Conservation (phyloP, 345 rosid genomes). For the Brassica carinata region DNA sequence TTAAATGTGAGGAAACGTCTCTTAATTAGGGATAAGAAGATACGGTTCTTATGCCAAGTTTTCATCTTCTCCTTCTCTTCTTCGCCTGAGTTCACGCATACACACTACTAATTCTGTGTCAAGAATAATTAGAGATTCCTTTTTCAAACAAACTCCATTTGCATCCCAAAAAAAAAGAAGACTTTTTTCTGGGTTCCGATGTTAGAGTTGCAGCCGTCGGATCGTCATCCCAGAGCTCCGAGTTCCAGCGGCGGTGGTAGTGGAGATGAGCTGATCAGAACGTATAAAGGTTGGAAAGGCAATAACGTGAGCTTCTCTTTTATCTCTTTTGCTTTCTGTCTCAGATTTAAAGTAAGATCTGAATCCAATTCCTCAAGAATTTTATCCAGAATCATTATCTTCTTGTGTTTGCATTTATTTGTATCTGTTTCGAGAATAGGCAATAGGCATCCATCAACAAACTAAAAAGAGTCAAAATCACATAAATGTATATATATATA, state of each 20-base stretch:
- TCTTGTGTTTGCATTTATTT: too few relatives aligned
- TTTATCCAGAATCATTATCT: background rate
- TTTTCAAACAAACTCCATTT: too few relatives aligned
- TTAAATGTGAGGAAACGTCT: too few relatives aligned
- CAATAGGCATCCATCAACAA: conserved; percentile 6
- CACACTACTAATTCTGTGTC: too few relatives aligned
- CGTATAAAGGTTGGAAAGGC: conserved; percentile 79
- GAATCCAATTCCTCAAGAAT: background rate
- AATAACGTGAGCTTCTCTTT: conserved; percentile 58
- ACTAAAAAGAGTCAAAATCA: conserved; percentile 4
- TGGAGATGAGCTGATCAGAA: conserved; percentile 48
- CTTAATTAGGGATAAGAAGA: too few relatives aligned
- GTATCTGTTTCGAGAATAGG: conserved; percentile 57
- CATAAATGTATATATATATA: background rate
- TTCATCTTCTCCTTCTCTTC: too few relatives aligned
- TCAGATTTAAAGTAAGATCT: conserved; percentile 42
- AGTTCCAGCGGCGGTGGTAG: conserved; percentile 38
- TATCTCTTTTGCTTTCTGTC: background rate
- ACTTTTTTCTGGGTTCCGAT: conserved; percentile 25
- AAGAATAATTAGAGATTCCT: too few relatives aligned
- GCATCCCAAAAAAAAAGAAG: too few relatives aligned
- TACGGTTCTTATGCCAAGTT: too few relatives aligned
- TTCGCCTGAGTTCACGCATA: too few relatives aligned
- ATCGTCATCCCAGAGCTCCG: conserved; percentile 38
- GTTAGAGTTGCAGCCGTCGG: conserved; percentile 46